These are phyloP conservation scores for Leersia perrieri DNA, from an alignment of 176 grass and related monocot species.

Conservation along the genomic window DNA sequence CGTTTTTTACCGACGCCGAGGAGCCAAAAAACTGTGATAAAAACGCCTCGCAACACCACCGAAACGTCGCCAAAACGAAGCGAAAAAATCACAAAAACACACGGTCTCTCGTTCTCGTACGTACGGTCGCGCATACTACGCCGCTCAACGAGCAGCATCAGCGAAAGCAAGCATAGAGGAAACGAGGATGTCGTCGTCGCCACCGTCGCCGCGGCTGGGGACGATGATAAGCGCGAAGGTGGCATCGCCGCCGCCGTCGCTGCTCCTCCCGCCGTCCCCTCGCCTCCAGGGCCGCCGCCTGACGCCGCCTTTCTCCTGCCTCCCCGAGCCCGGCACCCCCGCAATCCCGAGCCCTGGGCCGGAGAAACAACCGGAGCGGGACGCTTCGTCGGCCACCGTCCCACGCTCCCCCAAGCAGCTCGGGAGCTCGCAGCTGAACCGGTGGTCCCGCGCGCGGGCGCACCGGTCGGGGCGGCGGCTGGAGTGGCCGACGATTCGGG, in stretches of 20 bases:
- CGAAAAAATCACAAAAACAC: background rate
- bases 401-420: background rate
- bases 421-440: slow-evolving; percentile 49
- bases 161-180: background rate
- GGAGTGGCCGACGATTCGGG: slow-evolving; percentile 38
- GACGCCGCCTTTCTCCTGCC: slow-evolving; percentile 9
- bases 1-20: background rate
- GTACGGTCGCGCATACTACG: background rate
- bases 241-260: slow-evolving; percentile 18
- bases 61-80: background rate
- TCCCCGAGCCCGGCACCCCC: slow-evolving; percentile 25
- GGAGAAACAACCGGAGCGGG: background rate
- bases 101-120: too few species aligned
- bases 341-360: background rate
- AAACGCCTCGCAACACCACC: background rate
- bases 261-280: slow-evolving; percentile 25
- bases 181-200: background rate
- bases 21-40: background rate
- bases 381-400: background rate
- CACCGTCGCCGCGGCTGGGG: background rate
- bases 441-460: slow-evolving; percentile 70
- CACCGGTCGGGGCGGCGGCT: slow-evolving; percentile 61
- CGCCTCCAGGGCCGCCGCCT: slow-evolving; percentile 3
- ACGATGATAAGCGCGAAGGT: slow-evolving; percentile 27
- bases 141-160: background rate